Evolutionary conservation across 345 rosid species (phyloP), one percentile per base, ranked within the genome.

Genomic region (Linum tenue): DNA sequence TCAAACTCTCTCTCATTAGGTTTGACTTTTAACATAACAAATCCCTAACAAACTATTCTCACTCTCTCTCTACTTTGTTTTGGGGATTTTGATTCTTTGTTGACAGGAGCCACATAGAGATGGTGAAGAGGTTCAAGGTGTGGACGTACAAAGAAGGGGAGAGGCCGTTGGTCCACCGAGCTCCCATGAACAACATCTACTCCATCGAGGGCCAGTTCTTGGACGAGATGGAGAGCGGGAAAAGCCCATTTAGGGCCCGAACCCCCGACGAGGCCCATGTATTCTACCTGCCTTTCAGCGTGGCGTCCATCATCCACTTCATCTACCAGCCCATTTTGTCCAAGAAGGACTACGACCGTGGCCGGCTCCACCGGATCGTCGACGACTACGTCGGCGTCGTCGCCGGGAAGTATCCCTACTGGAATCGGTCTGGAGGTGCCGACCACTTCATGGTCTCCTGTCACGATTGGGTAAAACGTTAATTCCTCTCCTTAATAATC

Each of bases 91-190:
- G 31, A 22, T 22, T 22, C 31, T 22, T 22, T 22, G 31, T 22
- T 22, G 31, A 37, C 72, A 86, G 86, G 73, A 87, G 90, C 63
- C 84, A 79, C 57, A 81, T 67, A 41, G 84, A 87, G 64, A 85
- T 85, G 88, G 71, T 70, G 76, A 82, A 79, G 79, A 79, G 70
- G 72, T 76, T 86, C 64, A 83, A 76, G 69, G 67, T 82, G 1
- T 86, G 88, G 90, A 69, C 74, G 2, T 85, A 83, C 70, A 82
- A 58, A 41, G 90, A 85, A 80, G 88, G 90, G 43, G 86, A 83
- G 44, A 72, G 35, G 38, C 90, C 90, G 2, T 2, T 87, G 0
- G 70, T 82, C 67, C 90, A 87, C 59, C 39, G 16, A 4, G 86
- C 83, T 2, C 90, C 86, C 0, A 31, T 80, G 64, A 80, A 77